Base-by-base conservation (phyloP, 2,329 filamentous ascomycete species). In the Fusarium burgessii region DNA sequence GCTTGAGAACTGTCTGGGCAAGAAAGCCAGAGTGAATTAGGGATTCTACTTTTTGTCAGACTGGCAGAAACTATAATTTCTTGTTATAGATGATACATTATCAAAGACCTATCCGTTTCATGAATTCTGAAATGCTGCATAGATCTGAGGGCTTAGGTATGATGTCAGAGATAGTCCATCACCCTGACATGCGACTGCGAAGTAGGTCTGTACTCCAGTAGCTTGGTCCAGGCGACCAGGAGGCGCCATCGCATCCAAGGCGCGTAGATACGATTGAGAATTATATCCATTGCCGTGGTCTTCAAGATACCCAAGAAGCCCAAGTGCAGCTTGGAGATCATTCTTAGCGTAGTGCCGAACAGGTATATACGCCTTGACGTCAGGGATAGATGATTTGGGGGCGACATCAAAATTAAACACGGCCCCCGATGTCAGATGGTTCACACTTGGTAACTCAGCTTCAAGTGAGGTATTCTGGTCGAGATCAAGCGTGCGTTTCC, bases 1-100 rank as follows among this genome's bases (percentile, higher is more conserved):
- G 60, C 2, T 13, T 71, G 2, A 51, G n/a, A 14, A 46, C 47
- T 0, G 50, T 71, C 3, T 71, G 68, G 68, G 68, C 63, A 1
- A 54, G 54, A 2, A 71, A 71, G 23, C 55, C 68, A 4, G 56
- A 57, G 20, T 42, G n/a, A 18, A 18, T 15, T 6, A 6, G 5
- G 33, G 17, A 8, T 20, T 10, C 23, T 23, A 9, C 6, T 33
- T 23, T 1, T 10, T 35, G 2, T 25, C 23, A 23, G 18, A 7
- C 29, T 35, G 12, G 14, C 20, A 18, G 5, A 13, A 23, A n/a
- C 23, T 23, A 23, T 23, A 5, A 23, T 23, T 23, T 23, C 3
- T 23, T 5, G 23, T 23, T 23, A 23, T 23, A 23, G 23, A 23
- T 23, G 23, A 23, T 23, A 23, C 23, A 23, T 23, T 23, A 23